Conservation (phyloP, 1,284 basidiomycete genomes). For the Amylostereum areolatum region DNA sequence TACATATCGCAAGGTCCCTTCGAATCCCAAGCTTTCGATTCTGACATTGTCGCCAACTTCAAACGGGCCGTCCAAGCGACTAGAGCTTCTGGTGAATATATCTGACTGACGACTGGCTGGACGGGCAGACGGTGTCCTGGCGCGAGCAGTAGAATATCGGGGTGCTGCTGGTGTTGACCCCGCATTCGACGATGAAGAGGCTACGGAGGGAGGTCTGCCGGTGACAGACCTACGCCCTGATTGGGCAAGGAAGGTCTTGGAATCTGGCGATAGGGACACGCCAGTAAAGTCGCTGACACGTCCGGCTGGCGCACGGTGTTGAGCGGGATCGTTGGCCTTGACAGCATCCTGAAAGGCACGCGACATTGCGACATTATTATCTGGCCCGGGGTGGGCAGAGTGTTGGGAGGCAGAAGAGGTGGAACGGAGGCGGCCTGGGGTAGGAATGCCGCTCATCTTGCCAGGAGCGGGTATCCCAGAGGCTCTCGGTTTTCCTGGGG, state of each 20-base stretch:
- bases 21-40: conserved; percentile 81
- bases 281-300: conserved; percentile 33
- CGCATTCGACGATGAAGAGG: conserved; percentile 32
- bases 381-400: conserved; percentile 24
- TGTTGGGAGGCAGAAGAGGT: conserved; percentile 42
- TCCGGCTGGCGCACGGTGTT: conserved; percentile 39
- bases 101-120: conserved; percentile 63
- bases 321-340: conserved; percentile 69
- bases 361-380: conserved; percentile 47
- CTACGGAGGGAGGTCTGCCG: conserved; percentile 29
- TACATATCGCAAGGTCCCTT: conserved; percentile 74
- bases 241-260: conserved; percentile 22
- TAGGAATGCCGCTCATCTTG: conserved; percentile 54
- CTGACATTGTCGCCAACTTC: conserved; percentile 77
- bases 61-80: conserved; percentile 41
- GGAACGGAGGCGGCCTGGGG: conserved; percentile 66
- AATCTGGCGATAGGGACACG: conserved; percentile 45
- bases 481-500: conserved; percentile 46
- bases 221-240: conserved; percentile 35
- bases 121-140: conserved; percentile 48
- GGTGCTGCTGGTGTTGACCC: conserved; percentile 41
- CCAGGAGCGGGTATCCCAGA: conserved; percentile 59
- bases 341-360: conserved; percentile 72
- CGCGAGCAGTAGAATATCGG: conserved; percentile 30
- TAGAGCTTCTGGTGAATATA: conserved; percentile 36